Base-by-base conservation (phyloP, 257 asterid genomes). In the Eustoma russellianum region DNA sequence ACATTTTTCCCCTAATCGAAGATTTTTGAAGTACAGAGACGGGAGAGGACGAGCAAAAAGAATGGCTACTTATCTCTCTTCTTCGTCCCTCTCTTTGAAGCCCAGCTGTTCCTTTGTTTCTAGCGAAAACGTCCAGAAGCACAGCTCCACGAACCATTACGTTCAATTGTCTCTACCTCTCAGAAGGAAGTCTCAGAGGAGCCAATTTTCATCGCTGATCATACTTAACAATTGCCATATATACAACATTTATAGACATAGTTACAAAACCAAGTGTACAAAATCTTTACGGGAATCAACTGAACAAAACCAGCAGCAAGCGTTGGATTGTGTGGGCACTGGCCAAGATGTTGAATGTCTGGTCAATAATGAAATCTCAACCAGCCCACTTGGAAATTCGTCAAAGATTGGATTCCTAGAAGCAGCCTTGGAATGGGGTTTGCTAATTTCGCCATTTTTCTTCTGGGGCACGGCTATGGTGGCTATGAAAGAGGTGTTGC, bases 401-500 rank as follows among this genome's bases (percentile, higher is more conserved):
- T 14, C 71, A 48, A 44, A 59, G 64, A 67, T 55, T n/a, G 73
- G 60, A 65, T 63, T 75, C 54, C 61, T 73, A 5, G 67, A 70
- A 56, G 46, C 64, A 17, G 70, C 74, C 30, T 68, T 77, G 81
- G 95, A 82, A 71, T 87, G 83, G 79, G 88, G 83, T 4, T 74
- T 91, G 69, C 57, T 91, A 70, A 74, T 91, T 56, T 91, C 98
- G 41, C 96, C 98, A 11, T 91, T 91, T 75, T 91, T 91, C 93
- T 91, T 91, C 66, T 91, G 96, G 98, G 98, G 98, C 53, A 91
- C 98, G 56, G 95, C 96, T 50, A 91, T 91, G 98, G 98, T 91
- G 61, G 96, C 96, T 30, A 91, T 91, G 98, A 87, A 91, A 76
- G 98, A 82, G 55, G 83, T 84, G 64, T 70, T 91, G 55, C 96